These are phyloP conservation scores for Ceratobasidium sp. DNA, from an alignment of 1,284 basidiomycete genomes.

Conservation along the genomic window DNA sequence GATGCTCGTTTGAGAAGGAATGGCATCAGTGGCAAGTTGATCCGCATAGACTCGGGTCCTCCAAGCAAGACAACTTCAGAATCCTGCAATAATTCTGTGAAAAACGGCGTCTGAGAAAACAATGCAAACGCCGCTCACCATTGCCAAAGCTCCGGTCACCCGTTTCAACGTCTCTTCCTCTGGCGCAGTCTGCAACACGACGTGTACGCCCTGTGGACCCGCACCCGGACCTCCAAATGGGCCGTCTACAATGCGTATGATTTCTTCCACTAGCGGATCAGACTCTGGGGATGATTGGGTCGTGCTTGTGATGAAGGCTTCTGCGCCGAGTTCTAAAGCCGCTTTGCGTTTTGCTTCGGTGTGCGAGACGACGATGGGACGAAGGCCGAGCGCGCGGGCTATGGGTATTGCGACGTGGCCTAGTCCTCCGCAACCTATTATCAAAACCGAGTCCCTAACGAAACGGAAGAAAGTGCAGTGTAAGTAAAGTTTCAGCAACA, in stretches of 20 bases:
- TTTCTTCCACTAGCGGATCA: conserved; percentile 5
- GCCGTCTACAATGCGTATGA: conserved; percentile 17
- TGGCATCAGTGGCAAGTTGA: conserved; percentile 38
- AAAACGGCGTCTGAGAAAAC: not conserved
- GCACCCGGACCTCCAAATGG: conserved; percentile 19
- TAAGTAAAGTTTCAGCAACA: not conserved
- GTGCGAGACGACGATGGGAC: conserved; percentile 36
- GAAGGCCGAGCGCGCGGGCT: conserved; percentile 26
- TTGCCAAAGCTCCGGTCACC: conserved; percentile 25
- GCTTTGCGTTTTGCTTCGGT: conserved; percentile 27
- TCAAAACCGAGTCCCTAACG: conserved; percentile 16
- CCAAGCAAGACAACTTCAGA: conserved; percentile 32
- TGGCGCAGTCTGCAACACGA: conserved; percentile 36
- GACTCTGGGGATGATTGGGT: not conserved
- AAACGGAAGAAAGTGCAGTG: not conserved
- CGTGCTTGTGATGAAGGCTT: conserved; percentile 21
- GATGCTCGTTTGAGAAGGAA: conserved; percentile 38
- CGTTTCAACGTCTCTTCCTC: conserved; percentile 41
- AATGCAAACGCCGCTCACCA: conserved; percentile 10
- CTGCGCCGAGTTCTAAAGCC: conserved; percentile 30
- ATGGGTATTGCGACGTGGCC: conserved; percentile 33
- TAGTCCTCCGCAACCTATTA: conserved; percentile 38
- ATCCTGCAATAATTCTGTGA: conserved; percentile 2
- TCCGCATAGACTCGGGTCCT: conserved; percentile 33
- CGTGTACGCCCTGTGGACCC: conserved; percentile 24